phyloP scores from a whole-genome alignment of 345 rosid species.

The Laguncularia racemosa region DNA sequence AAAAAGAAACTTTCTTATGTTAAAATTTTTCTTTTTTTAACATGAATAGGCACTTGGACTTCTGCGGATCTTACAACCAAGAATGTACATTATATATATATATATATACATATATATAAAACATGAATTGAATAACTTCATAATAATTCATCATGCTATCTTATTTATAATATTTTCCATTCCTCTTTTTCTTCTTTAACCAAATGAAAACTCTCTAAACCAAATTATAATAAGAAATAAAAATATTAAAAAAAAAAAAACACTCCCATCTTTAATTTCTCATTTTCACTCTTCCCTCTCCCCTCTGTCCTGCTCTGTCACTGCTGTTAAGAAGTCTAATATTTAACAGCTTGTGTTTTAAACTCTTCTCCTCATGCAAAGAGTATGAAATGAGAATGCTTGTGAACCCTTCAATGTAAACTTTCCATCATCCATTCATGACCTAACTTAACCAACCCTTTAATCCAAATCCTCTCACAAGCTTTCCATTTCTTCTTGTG shows the following conservation, averaged over 20 bases:
- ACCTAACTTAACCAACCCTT: conserved; percentile 20
- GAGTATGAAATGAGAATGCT: conserved; percentile 12
- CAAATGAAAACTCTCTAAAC: neutral
- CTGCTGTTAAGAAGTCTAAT: conserved; percentile 44
- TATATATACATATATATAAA: too few species aligned
- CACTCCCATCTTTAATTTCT: neutral
- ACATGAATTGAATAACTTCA: too few species aligned
- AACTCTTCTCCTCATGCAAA: conserved; percentile 23
- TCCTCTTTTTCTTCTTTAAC: neutral
- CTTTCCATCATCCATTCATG: conserved; percentile 23
- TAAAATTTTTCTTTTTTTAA: too few species aligned
- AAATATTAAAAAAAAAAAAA: neutral
- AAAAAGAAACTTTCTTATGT: too few species aligned
- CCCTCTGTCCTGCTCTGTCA: neutral
- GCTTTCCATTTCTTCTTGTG: neutral
- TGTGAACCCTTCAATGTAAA: neutral
- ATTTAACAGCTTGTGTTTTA: conserved; percentile 40
- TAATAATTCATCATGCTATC: too few species aligned
- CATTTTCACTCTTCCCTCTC: conserved; percentile 1
- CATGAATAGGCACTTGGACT: too few species aligned
- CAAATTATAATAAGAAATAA: neutral
- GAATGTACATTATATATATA: too few species aligned
- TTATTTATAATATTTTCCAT: too few species aligned
- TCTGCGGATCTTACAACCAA: too few species aligned
- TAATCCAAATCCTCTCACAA: neutral